These are phyloP conservation scores for Boletus pseudopeckii DNA, from an alignment of 768 basidiomycete genomes.

Conservation along the genomic window DNA sequence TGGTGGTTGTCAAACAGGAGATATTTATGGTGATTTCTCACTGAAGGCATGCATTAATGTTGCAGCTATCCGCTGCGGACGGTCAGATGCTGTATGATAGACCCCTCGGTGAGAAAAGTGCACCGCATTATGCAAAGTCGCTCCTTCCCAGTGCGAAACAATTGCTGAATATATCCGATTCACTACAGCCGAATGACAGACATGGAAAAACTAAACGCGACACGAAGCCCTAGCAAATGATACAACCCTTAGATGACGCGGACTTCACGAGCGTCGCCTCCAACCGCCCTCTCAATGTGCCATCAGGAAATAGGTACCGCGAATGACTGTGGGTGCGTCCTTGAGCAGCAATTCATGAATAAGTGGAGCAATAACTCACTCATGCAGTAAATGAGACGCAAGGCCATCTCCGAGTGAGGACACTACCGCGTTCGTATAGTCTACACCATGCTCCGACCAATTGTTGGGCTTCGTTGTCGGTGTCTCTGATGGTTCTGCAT, in stretches of 20 bases:
- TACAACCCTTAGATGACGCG: constrained; percentile 10
- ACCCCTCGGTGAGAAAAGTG: constrained; percentile 40
- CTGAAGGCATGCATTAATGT: not conserved
- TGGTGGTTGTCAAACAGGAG: not conserved
- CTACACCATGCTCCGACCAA: constrained; percentile 16
- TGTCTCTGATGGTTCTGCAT: not conserved
- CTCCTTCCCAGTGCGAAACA: not conserved
- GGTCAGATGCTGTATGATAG: not conserved
- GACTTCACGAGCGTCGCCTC: constrained; percentile 11
- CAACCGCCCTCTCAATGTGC: constrained; percentile 17
- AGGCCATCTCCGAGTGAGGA: not conserved
- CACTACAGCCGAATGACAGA: not conserved
- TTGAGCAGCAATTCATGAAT: not conserved
- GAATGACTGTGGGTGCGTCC: constrained; percentile 4
- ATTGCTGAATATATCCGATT: not conserved
- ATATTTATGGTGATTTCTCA: not conserved
- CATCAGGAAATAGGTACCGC: constrained; percentile 14
- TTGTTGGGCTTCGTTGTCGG: constrained; percentile 9
- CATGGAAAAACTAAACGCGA: not conserved
- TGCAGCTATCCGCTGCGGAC: not conserved
- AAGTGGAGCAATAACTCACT: not conserved
- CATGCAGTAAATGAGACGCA: not conserved
- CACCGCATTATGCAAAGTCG: constrained; percentile 31
- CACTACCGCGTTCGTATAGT: constrained; percentile 12
- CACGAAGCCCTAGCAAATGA: constrained; percentile 7